Percentiles rank a stretch among this genome's conserved stretches.
Evolutionary conservation across 768 basidiomycete species (phyloP).

Genomic region (Mycena indigotica): DNA sequence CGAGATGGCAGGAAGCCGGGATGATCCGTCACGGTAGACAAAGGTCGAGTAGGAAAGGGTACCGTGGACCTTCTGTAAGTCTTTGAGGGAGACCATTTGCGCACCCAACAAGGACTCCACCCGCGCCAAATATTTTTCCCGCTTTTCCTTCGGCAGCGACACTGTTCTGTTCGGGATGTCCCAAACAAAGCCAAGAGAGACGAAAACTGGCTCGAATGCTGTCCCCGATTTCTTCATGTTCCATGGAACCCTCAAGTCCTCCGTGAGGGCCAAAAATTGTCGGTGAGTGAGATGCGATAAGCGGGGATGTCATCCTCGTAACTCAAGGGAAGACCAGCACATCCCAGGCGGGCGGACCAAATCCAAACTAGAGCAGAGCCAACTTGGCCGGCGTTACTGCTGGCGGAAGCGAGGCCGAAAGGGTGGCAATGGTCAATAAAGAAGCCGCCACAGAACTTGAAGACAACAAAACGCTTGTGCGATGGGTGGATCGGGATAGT

Average conservation of each 20-base stretch:
- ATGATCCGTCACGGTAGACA: not conserved
- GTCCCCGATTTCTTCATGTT: slow-evolving; percentile 24
- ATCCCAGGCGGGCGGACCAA: not conserved
- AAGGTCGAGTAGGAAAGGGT: slow-evolving; percentile 9
- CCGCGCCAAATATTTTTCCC: slow-evolving; percentile 24
- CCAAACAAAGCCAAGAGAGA: slow-evolving; percentile 36
- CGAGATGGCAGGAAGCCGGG: slow-evolving; percentile 6
- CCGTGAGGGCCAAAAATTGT: slow-evolving; percentile 12
- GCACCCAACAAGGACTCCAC: not conserved
- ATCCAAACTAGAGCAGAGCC: slow-evolving; percentile 22
- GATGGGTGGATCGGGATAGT: slow-evolving; percentile 21
- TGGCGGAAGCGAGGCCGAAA: slow-evolving; percentile 22
- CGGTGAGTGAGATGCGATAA: slow-evolving; percentile 16
- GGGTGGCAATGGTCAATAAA: slow-evolving; percentile 28
- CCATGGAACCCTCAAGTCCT: slow-evolving; percentile 27
- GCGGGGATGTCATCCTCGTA: slow-evolving; percentile 25
- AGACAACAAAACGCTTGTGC: slow-evolving; percentile 26
- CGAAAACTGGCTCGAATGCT: slow-evolving; percentile 18
- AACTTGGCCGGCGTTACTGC: slow-evolving; percentile 27
- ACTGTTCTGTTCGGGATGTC: slow-evolving; percentile 28
- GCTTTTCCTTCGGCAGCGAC: slow-evolving; percentile 30
- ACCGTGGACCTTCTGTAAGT: slow-evolving; percentile 14
- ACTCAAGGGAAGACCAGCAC: not conserved
- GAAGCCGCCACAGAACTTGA: slow-evolving; percentile 6
- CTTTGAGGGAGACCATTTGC: not conserved